These are phyloP conservation scores for Alternaria triticimaculans DNA, from an alignment of 2,329 filamentous ascomycete genomes.

Conservation along the genomic window DNA sequence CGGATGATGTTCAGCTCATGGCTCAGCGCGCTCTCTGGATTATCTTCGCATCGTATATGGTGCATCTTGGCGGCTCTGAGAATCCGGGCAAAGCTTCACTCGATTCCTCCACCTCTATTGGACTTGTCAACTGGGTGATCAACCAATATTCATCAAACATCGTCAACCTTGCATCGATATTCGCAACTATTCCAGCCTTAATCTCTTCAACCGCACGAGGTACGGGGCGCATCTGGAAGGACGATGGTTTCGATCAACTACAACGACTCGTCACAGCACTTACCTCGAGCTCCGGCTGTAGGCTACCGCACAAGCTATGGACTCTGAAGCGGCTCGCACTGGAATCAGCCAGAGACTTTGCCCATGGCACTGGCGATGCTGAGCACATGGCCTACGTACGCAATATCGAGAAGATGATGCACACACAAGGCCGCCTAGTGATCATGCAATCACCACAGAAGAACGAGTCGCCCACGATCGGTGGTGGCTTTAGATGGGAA, in stretches of 20 bases:
- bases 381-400: constrained; percentile 39
- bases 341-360: constrained; percentile 47
- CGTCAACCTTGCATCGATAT: constrained; percentile 27
- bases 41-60: constrained; percentile 32
- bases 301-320: constrained; percentile 41
- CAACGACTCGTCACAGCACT: constrained; percentile 39
- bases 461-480: constrained; percentile 31
- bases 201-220: constrained; percentile 43
- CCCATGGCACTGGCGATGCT: constrained; percentile 34
- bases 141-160: constrained; percentile 30
- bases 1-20: constrained; percentile 37
- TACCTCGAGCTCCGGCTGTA: constrained; percentile 26
- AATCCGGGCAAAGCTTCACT: constrained; percentile 10
- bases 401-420: constrained; percentile 43
- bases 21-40: constrained; percentile 39
- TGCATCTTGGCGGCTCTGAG: constrained; percentile 27
- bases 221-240: constrained; percentile 43
- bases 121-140: constrained; percentile 28
- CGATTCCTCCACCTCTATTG: constrained; percentile 14
- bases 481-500: constrained; percentile 51
- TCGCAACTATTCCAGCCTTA: constrained; percentile 37
- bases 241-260: constrained; percentile 45
- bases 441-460: constrained; percentile 38
- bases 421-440: constrained; percentile 33
- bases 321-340: constrained; percentile 47